Evolutionary conservation across 306 rosid genomes (phyloP), one percentile per base, ranked within the genome.

Genomic region (Lotus japonicus): DNA sequence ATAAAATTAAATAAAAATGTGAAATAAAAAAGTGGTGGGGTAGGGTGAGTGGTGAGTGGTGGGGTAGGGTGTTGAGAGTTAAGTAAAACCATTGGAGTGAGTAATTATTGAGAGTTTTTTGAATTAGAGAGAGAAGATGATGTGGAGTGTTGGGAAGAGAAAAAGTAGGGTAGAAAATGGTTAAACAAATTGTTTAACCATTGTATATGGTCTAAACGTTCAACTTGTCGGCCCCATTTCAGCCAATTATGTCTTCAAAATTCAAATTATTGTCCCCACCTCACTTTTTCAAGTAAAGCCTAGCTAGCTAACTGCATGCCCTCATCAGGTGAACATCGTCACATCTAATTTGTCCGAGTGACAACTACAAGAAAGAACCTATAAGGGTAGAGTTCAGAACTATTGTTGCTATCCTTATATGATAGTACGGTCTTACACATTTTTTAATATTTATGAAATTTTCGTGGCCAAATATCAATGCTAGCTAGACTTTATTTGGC

Each of bases 211-310:
- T n/a, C n/a, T n/a, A n/a, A n/a, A n/a, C n/a, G n/a, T n/a, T n/a
- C n/a, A n/a, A n/a, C n/a, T 61, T 82, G 83, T 82, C 85, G 79
- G 71, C 33, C 39, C 68, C 38, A 58, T n/a, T 62, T 80, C 58
- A 48, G 72, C 67, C 64, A 65, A 62, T 80, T 33, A 44, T 64
- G 73, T 54, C 49, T 31, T 31, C 7, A 31, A 31, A 31, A 1
- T 43, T 58, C n/a, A 52, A 35, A 67, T 73, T 66, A 15, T 64
- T 80, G 79, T 52, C 66, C 42, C 69, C 38, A 4, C 45, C 63
- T 31, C 66, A 33, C 62, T 62, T 65, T 65, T 75, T 23, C 13
- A 6, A 6, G 38, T 18, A 66, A 45, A 45, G 17, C 41, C 35
- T 39, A n/a, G n/a, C n/a, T n/a, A n/a, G n/a, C n/a, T n/a, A 58